A percentile compares a stretch with the other conserved stretches of the same genome.
Conservation (phyloP, 441 rosid species). For the Pelargonium citronellum region DNA sequence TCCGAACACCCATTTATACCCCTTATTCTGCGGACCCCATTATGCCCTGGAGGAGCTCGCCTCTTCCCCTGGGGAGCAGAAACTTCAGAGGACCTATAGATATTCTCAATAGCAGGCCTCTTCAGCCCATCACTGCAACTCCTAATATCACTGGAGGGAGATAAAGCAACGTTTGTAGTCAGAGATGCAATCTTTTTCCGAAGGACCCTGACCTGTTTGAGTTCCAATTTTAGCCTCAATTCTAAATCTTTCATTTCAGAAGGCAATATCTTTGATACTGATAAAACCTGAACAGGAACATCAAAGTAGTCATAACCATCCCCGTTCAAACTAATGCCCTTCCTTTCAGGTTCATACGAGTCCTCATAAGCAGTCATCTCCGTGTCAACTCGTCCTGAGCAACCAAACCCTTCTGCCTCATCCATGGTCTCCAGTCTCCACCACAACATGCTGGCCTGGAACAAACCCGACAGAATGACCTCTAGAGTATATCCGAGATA, state of each 20-base stretch:
- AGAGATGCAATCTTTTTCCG: conserved; percentile 45
- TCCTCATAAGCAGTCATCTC: conserved; percentile 58
- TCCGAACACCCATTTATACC: conserved; percentile 27
- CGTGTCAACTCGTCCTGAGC: conserved; percentile 45
- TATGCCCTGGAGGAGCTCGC: conserved; percentile 38
- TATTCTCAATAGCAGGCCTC: conserved; percentile 37
- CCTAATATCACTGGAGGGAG: conserved; percentile 51
- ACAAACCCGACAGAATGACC: conserved; percentile 57
- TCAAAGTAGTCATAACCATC: conserved; percentile 38
- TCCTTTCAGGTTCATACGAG: conserved; percentile 49
- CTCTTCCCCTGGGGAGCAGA: conserved; percentile 44
- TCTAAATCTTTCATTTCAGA: conserved; percentile 52
- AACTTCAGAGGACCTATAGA: conserved; percentile 30
- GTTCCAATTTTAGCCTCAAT: conserved; percentile 56
- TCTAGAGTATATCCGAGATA: conserved; percentile 60
- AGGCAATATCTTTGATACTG: conserved; percentile 57
- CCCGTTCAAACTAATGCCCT: conserved; percentile 48
- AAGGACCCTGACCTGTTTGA: conserved; percentile 59
- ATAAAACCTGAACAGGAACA: conserved; percentile 49
- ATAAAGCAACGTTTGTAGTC: conserved; percentile 34
- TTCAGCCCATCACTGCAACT: conserved; percentile 67
- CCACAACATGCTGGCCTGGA: conserved; percentile 45
- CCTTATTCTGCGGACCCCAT: conserved; percentile 43
- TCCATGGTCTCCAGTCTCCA: conserved; percentile 58
- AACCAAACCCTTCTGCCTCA: conserved; percentile 69